Base-by-base conservation (phyloP, 2,329 filamentous ascomycete species). In the Biscogniauxia mediterranea region DNA sequence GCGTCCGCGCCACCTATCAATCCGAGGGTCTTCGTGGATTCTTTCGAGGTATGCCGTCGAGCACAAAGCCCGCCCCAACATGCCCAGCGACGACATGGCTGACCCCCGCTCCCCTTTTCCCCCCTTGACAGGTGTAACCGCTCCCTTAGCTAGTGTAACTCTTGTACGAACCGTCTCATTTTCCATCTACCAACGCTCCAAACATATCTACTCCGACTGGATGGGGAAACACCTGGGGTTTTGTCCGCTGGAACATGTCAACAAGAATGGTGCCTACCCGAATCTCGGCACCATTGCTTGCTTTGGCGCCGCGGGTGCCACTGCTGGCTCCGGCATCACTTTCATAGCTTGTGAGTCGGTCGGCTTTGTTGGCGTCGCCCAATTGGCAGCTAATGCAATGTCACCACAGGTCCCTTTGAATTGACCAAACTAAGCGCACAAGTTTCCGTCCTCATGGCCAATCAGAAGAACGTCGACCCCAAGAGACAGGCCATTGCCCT, bases 401-500 rank as follows among this genome's bases (percentile, higher is more conserved):
- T 19, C n/a, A 54, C 52, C 9, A 8, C 60, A 89, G 87, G 87
- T 71, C 92, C 92, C 1, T 96, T 96, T 73, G 92, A 96, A 75
- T 83, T 96, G 74, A 93, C 91, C n/a, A 96, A 96, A 76, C 82
- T 95, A 61, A 93, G 90, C 74, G 91, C 92, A 17, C 92, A 96
- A 74, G 89, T 95, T 20, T 93, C 92, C 1, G 89, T 93, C 11
- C 79, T 94, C 61, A 85, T 93, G 79, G 89, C 89, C 19, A 80
- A 83, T 61, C 80, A 83, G 66, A 80, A 81, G 63, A 78, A 80
- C 53, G 73, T 75, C 8, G 76, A 77, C 58, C 76, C 78, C 21
- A 80, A 83, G 66, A 85, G 81, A 68, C 86, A 83, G 66, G 82
- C 81, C 13, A 82, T 89, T 56, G 86, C 86, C 21, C 78, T 84